Evolutionary conservation across 805 yeast species (phyloP).

Genomic region (Saccharomycopsis lassenensis): DNA sequence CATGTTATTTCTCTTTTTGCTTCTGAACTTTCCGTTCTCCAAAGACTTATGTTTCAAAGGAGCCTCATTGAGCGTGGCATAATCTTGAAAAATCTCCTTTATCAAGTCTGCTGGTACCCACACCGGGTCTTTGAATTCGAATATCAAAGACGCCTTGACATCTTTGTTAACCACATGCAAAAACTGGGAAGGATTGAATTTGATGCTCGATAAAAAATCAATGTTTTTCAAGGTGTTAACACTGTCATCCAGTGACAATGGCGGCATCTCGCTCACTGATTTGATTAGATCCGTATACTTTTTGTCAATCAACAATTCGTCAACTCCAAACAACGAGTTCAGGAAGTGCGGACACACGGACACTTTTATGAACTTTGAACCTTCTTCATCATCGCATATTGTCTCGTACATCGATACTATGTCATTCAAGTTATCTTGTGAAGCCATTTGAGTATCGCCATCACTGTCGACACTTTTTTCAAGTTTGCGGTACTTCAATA

Average conservation of each 20-base stretch:
- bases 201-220: conserved; percentile 3
- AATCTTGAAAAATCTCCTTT: conserved; percentile 5
- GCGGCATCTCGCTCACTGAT: no score
- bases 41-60: background rate
- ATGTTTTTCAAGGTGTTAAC: conserved; percentile 1
- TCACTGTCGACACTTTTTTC: conserved; percentile 1
- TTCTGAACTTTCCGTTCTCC: conserved; percentile 2
- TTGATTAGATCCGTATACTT: no score
- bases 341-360: no score
- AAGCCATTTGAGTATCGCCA: conserved; percentile 3
- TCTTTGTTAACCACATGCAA: conserved; percentile 1
- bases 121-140: conserved; percentile 1
- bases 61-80: conserved; percentile 3
- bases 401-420: conserved; percentile 2
- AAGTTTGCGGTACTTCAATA: conserved; percentile 5
- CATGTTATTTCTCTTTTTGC: conserved; percentile 6
- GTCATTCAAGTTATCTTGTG: conserved; percentile 1
- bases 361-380: no score
- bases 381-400: background rate
- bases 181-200: background rate
- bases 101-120: conserved; percentile 12
- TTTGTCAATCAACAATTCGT: background rate
- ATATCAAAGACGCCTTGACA: conserved; percentile 5
- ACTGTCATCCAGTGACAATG: no score
- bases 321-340: no score